These are phyloP conservation scores for Simplicillium aogashimaense DNA, from an alignment of 2,329 filamentous ascomycete genomes.

Conservation along the genomic window DNA sequence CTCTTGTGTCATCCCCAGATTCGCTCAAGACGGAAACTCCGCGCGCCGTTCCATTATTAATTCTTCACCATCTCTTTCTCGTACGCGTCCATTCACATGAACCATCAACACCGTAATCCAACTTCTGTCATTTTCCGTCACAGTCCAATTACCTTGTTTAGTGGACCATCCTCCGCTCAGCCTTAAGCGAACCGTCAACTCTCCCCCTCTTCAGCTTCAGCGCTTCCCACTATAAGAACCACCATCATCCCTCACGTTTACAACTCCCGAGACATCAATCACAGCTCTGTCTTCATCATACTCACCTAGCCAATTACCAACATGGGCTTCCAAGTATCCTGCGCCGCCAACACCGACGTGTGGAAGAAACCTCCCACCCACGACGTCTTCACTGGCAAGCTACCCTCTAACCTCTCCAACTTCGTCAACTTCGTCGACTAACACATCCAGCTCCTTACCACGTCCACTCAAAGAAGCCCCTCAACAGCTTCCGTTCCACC, in stretches of 20 bases:
- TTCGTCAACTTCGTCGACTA: background rate
- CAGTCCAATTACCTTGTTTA: no score
- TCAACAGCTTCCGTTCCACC: constrained; percentile 50
- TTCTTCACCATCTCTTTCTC: no score
- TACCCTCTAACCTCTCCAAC: background rate
- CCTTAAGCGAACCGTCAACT: no score
- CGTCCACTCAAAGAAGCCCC: constrained; percentile 12
- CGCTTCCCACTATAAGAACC: background rate
- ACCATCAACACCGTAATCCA: no score
- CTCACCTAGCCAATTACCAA: background rate
- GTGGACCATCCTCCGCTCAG: no score
- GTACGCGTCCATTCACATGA: no score
- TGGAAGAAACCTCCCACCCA: background rate
- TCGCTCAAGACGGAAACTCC: no score
- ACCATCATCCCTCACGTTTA: background rate
- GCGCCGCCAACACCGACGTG: background rate
- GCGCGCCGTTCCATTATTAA: no score
- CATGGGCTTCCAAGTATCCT: background rate
- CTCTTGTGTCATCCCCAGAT: no score
- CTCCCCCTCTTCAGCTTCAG: no score
- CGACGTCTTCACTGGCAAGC: background rate
- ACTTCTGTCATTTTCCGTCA: no score
- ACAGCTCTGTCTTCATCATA: background rate
- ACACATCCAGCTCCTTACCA: background rate
- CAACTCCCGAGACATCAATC: background rate